Conservation (phyloP, 2,329 filamentous ascomycete species). For the Microcera coccophila region DNA sequence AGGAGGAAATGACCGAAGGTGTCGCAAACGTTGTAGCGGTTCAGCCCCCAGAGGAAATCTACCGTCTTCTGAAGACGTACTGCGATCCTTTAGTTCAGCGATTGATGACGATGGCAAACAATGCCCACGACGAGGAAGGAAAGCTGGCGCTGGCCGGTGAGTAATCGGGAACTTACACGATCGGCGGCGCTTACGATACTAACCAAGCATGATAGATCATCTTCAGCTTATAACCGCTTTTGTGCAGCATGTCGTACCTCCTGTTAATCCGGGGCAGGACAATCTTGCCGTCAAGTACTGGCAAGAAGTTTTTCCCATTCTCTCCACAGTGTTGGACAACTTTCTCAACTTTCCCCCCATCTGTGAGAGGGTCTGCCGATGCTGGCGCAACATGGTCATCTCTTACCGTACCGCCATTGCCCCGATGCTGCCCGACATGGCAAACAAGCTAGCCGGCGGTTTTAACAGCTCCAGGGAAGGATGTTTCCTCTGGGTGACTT, state of each 20-base stretch:
- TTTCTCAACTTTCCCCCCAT: slow-evolving; percentile 85
- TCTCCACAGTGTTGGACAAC: slow-evolving; percentile 81
- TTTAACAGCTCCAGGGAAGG: slow-evolving; percentile 86
- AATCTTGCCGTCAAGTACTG: slow-evolving; percentile 96
- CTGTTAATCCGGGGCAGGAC: slow-evolving; percentile 65
- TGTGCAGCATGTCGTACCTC: slow-evolving; percentile 71
- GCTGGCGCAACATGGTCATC: slow-evolving; percentile 95
- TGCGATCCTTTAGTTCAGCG: slow-evolving; percentile 85
- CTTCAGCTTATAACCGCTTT: slow-evolving; percentile 90
- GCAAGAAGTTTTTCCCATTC: slow-evolving; percentile 84
- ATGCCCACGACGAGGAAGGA: slow-evolving; percentile 74
- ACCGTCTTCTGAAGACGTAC: slow-evolving; percentile 83
- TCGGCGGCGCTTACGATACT: slow-evolving; percentile 4
- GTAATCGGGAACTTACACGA: too few species aligned
- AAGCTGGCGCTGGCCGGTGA: slow-evolving; percentile 82
- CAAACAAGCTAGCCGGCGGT: slow-evolving; percentile 80
- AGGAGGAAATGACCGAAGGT: slow-evolving; percentile 94
- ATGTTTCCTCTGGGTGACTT: slow-evolving; percentile 98
- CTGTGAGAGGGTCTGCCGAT: slow-evolving; percentile 87
- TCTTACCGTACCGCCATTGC: slow-evolving; percentile 89
- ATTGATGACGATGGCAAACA: slow-evolving; percentile 81
- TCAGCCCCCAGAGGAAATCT: slow-evolving; percentile 75
- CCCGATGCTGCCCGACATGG: slow-evolving; percentile 78
- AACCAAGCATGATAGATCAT: slow-evolving; percentile 58
- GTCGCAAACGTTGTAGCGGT: slow-evolving; percentile 88